Conservation (phyloP, 225 moss, liverwort and hornwort genomes). For the Lunularia cruciata region DNA sequence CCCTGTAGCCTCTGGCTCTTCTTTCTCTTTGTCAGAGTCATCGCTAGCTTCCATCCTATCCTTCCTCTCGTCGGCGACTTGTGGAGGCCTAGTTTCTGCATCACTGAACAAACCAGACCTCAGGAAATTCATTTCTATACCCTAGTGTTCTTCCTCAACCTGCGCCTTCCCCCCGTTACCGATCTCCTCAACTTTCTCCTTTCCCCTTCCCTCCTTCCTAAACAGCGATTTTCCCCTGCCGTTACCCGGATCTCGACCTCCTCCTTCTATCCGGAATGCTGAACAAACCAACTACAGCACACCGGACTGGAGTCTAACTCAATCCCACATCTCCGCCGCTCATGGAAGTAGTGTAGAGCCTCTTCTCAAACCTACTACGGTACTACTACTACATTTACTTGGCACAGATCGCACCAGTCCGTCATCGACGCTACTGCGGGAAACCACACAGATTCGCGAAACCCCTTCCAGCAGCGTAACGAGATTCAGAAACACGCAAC, state of each 20-base stretch:
- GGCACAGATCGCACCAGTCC: too few relatives aligned
- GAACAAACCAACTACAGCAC: slow-evolving; percentile 5
- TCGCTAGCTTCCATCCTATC: slow-evolving; percentile 17
- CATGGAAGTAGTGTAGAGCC: background rate
- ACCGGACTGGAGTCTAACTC: slow-evolving; percentile 2
- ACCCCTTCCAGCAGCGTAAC: too few relatives aligned
- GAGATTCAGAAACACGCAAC: too few relatives aligned
- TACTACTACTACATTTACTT: too few relatives aligned
- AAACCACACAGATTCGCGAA: too few relatives aligned
- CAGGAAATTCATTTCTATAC: slow-evolving; percentile 43
- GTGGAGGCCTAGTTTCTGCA: slow-evolving; percentile 14
- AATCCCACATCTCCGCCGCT: slow-evolving; percentile 20
- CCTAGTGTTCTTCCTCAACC: too few relatives aligned
- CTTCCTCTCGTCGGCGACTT: slow-evolving; percentile 1
- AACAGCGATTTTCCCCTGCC: background rate
- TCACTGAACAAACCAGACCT: slow-evolving; percentile 46
- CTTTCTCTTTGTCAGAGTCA: slow-evolving; percentile 27
- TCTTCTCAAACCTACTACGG: background rate
- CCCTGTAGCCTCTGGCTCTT: slow-evolving; percentile 12
- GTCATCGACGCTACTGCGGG: too few relatives aligned
- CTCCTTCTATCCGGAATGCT: slow-evolving; percentile 1
- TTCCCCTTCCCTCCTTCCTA: background rate
- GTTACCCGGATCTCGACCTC: background rate
- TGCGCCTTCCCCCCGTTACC: background rate
- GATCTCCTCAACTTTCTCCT: background rate